A percentile compares a stretch with the other conserved stretches of the same genome.
These are phyloP conservation scores for Rosellinia necatrix DNA, from an alignment of 2,329 filamentous ascomycete species.

Conservation along the genomic window DNA sequence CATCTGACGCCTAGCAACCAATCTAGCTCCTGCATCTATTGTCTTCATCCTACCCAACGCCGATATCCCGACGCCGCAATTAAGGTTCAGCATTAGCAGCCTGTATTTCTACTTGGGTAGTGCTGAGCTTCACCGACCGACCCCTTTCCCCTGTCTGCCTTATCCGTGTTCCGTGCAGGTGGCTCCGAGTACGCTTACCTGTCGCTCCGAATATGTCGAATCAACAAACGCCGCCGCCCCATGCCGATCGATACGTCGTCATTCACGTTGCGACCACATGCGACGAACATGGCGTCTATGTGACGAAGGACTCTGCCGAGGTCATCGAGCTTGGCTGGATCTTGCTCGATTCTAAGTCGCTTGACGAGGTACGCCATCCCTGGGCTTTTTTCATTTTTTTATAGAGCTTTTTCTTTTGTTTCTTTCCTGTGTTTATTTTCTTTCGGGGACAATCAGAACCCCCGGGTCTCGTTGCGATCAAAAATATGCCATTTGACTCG, in stretches of 20 bases:
- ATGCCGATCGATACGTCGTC: conserved; percentile 94
- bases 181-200: conserved; percentile 13
- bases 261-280: conserved; percentile 99
- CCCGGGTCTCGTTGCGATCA: background rate
- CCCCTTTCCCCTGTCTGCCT: conserved; percentile 7
- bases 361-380: conserved; percentile 91
- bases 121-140: conserved; percentile 7
- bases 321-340: conserved; percentile 99
- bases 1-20: conserved; percentile 15
- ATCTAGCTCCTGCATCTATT: conserved; percentile 14
- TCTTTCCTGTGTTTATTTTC: too few relatives aligned
- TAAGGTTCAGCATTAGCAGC: background rate
- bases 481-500: background rate
- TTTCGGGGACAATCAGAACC: too few relatives aligned
- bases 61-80: conserved; percentile 7
- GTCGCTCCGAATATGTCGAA: conserved; percentile 47
- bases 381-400: background rate
- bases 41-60: conserved; percentile 1
- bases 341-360: conserved; percentile 85
- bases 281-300: conserved; percentile 98
- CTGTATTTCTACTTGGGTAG: conserved; percentile 7
- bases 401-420: too few relatives aligned
- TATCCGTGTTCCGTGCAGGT: conserved; percentile 30
- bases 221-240: conserved; percentile 61
- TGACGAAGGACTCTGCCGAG: conserved; percentile 98